A percentile compares a stretch with the other conserved stretches of the same genome.
Evolutionary conservation across 2,329 filamentous ascomycete genomes (phyloP).

Genomic region (Ascochyta koolunga): DNA sequence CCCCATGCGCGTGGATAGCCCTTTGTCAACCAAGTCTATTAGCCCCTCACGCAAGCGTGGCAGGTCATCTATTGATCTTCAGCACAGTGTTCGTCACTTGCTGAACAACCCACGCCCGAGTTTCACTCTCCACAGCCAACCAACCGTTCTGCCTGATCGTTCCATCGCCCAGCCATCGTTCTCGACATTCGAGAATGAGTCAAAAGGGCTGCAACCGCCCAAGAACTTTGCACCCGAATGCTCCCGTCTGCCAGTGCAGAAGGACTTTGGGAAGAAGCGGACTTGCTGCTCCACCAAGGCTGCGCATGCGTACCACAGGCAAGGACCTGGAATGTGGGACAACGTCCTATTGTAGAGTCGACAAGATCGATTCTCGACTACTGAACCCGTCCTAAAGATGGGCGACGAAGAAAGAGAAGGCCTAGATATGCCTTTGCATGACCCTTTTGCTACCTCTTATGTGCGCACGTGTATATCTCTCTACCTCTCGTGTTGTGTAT

Average conservation of each 20-base stretch:
- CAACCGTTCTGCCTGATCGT: constrained; percentile 45
- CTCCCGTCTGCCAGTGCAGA: constrained; percentile 52
- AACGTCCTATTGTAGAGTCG: constrained; percentile 57
- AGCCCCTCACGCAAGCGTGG: constrained; percentile 61
- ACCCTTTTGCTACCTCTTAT: constrained; percentile 1
- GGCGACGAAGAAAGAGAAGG: constrained; percentile 24
- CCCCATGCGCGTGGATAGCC: constrained; percentile 36
- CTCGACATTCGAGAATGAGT: constrained; percentile 30
- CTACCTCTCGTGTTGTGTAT: constrained; percentile 11
- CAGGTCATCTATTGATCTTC: constrained; percentile 66
- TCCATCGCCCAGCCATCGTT: constrained; percentile 42
- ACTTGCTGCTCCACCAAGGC: constrained; percentile 70
- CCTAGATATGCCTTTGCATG: constrained; percentile 16
- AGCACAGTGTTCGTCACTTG: constrained; percentile 71
- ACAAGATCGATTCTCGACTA: constrained; percentile 8
- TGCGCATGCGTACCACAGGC: constrained; percentile 56
- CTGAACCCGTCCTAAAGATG: constrained; percentile 26
- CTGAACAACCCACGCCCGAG: constrained; percentile 52
- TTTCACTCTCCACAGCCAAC: constrained; percentile 44
- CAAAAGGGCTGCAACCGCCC: constrained; percentile 49
- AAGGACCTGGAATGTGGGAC: constrained; percentile 71
- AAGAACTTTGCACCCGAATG: constrained; percentile 48
- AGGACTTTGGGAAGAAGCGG: constrained; percentile 64
- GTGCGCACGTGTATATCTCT: constrained; percentile 13
- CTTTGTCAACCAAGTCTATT: constrained; percentile 23